Evolutionary conservation across 345 rosid species (phyloP).

Genomic region (Physaria fendleri): DNA sequence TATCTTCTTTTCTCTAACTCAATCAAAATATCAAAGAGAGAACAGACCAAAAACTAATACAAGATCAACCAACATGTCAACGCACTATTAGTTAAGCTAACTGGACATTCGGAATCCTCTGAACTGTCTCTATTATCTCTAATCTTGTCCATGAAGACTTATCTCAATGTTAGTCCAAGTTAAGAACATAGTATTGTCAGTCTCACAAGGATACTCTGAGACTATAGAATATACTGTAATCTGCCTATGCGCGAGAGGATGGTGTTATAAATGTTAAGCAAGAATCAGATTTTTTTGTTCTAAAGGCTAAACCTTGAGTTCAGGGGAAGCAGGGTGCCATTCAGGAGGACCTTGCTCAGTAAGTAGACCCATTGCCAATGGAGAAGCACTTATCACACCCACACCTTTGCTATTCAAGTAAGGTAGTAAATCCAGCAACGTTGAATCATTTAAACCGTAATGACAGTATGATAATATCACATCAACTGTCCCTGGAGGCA

Average conservation of each 20-base stretch:
- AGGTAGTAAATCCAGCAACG: conserved; percentile 65
- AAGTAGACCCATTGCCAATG: conserved; percentile 86
- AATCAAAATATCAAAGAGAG: neutral
- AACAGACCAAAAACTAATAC: neutral
- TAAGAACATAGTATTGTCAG: neutral
- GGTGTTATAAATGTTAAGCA: neutral
- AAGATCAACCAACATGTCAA: neutral
- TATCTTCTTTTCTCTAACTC: neutral
- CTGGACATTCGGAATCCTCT: neutral
- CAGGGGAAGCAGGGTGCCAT: conserved; percentile 93
- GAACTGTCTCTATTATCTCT: neutral
- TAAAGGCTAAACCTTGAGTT: conserved; percentile 53
- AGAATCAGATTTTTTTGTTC: neutral
- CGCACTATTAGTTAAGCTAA: neutral
- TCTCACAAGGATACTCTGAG: neutral
- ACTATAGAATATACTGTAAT: neutral
- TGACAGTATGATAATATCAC: conserved; percentile 87
- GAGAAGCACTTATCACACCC: conserved; percentile 82
- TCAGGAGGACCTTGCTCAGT: conserved; percentile 89
- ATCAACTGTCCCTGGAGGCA: conserved; percentile 64
- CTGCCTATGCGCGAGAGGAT: neutral
- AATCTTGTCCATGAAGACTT: neutral
- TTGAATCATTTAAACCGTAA: conserved; percentile 67
- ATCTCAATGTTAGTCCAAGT: neutral
- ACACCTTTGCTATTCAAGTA: conserved; percentile 80